Evolutionary conservation across 805 yeast species (phyloP).

Genomic region (Maudiozyma turicensis): DNA sequence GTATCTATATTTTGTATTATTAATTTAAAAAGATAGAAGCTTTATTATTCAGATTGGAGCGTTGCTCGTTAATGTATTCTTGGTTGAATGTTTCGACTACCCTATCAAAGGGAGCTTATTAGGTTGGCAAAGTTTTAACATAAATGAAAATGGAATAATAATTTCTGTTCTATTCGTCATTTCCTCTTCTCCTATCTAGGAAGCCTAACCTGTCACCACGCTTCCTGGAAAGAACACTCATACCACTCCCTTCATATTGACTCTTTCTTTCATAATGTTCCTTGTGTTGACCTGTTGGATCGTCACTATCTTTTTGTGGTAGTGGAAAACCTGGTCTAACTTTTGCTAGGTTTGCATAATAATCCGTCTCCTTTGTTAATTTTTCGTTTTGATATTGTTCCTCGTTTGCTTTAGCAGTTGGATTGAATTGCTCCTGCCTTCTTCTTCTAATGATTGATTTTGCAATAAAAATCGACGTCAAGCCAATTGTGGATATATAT

Average conservation of each 20-base stretch:
- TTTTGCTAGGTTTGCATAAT: constrained; percentile 30
- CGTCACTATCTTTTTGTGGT: constrained; percentile 8
- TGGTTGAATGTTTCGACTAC: background rate
- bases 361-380: constrained; percentile 10
- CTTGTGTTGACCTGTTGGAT: constrained; percentile 17
- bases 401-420: constrained; percentile 19
- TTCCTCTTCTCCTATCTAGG: constrained; percentile 15
- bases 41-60: no score
- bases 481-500: constrained; percentile 21
- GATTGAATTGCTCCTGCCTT: constrained; percentile 30
- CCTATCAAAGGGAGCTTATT: background rate
- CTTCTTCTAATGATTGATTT: constrained; percentile 27
- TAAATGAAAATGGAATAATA: background rate
- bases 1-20: background rate
- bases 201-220: constrained; percentile 41
- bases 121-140: background rate
- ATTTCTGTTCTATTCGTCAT: constrained; percentile 2
- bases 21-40: no score
- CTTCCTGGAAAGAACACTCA: constrained; percentile 46
- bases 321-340: constrained; percentile 51
- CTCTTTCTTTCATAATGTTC: constrained; percentile 39
- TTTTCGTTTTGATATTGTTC: constrained; percentile 3
- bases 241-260: constrained; percentile 60
- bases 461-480: constrained; percentile 19
- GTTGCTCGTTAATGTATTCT: no score